These are phyloP conservation scores for Suillus subaureus DNA, from an alignment of 768 basidiomycete species.

Conservation along the genomic window DNA sequence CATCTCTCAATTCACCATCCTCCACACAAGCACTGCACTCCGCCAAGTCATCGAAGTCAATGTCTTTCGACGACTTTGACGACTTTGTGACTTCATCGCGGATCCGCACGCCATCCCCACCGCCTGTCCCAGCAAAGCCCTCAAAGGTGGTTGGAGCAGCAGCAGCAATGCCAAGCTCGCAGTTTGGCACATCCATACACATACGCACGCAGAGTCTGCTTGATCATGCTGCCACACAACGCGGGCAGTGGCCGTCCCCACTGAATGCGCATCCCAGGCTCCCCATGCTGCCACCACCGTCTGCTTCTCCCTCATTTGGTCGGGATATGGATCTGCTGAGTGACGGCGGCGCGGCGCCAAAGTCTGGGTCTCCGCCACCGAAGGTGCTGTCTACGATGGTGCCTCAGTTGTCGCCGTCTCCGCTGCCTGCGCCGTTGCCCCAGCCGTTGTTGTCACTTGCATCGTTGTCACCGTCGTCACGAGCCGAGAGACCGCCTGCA, in stretches of 20 bases:
- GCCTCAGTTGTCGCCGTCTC: constrained; percentile 21
- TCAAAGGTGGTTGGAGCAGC: constrained; percentile 16
- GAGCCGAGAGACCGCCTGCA: constrained; percentile 16
- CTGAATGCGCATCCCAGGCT: constrained; percentile 25
- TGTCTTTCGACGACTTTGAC: constrained; percentile 48
- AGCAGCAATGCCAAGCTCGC: constrained; percentile 17
- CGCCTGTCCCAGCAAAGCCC: constrained; percentile 42
- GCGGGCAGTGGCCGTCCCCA: constrained; percentile 41
- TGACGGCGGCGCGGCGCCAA: constrained; percentile 11
- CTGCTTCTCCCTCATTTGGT: not conserved
- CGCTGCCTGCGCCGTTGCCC: constrained; percentile 14
- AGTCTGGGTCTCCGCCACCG: constrained; percentile 13
- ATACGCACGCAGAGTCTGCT: constrained; percentile 60
- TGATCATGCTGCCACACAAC: constrained; percentile 53
- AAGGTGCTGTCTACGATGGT: constrained; percentile 13
- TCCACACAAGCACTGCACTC: constrained; percentile 21
- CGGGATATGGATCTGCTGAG: not conserved
- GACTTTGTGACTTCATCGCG: constrained; percentile 45
- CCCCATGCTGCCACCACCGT: constrained; percentile 27
- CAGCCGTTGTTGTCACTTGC: constrained; percentile 22
- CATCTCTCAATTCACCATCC: constrained; percentile 25
- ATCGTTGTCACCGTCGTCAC: constrained; percentile 19
- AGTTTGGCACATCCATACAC: constrained; percentile 35
- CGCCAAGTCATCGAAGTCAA: constrained; percentile 24
- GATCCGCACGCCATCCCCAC: constrained; percentile 50